These are phyloP conservation scores for Bipolaris cookei DNA, from an alignment of 2,329 filamentous ascomycete species.

Conservation along the genomic window DNA sequence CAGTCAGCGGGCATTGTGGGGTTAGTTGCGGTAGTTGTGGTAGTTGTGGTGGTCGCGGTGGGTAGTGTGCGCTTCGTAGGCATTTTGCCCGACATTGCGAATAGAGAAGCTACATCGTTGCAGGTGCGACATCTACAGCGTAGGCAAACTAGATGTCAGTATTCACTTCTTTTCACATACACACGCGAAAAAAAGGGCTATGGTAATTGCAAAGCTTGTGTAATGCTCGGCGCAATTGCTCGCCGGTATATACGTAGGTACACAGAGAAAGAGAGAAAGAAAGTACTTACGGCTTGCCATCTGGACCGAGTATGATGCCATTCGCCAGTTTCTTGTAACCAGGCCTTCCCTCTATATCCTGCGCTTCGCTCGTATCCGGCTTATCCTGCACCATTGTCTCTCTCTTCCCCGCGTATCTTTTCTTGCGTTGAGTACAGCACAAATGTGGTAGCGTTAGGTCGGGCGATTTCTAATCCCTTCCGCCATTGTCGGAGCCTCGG, in stretches of 20 bases:
- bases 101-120: slow-evolving; percentile 66
- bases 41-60: slow-evolving; percentile 43
- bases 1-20: slow-evolving; percentile 67
- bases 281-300: slow-evolving; percentile 78
- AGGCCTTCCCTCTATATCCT: slow-evolving; percentile 34
- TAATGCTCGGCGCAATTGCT: slow-evolving; percentile 27
- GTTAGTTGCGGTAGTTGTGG: slow-evolving; percentile 42
- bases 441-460: slow-evolving; percentile 1
- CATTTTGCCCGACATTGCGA: slow-evolving; percentile 58
- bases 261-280: slow-evolving; percentile 13
- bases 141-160: slow-evolving; percentile 1
- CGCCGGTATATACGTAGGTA: not conserved
- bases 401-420: not conserved
- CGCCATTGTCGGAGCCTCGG: slow-evolving; percentile 19
- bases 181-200: not conserved
- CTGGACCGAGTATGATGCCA: slow-evolving; percentile 76
- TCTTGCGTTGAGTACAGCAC: not conserved
- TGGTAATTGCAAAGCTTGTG: not conserved
- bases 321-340: slow-evolving; percentile 66
- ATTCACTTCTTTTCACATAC: not conserved
- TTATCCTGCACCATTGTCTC: slow-evolving; percentile 32
- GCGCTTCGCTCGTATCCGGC: slow-evolving; percentile 32
- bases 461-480: slow-evolving; percentile 31
- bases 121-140: slow-evolving; percentile 70
- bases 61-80: slow-evolving; percentile 43